These are phyloP conservation scores for Wickerhamomyces sp. DNA, from an alignment of 1,139 yeast species.

Conservation along the genomic window DNA sequence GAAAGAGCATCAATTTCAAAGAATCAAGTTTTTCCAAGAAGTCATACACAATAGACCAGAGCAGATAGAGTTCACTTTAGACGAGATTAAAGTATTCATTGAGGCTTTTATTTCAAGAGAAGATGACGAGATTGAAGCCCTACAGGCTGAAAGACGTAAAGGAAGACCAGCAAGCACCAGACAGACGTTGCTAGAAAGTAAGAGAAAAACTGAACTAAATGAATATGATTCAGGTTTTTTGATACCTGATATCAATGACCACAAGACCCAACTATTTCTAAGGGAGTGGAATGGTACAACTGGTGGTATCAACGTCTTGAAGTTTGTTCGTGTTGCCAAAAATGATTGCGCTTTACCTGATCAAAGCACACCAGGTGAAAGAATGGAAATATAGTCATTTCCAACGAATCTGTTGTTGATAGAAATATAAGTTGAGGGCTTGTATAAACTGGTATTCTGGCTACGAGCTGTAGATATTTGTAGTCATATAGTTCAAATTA, in stretches of 20 bases:
- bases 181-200: conserved; percentile 63
- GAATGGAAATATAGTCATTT: conserved; percentile 9
- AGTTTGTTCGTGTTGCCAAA: conserved; percentile 30
- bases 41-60: conserved; percentile 44
- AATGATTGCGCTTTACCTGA: conserved; percentile 14
- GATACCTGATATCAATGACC: conserved; percentile 68
- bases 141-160: conserved; percentile 62
- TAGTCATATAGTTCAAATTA: too few relatives aligned
- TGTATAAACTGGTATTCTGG: too few relatives aligned
- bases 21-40: conserved; percentile 64
- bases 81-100: conserved; percentile 58
- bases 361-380: conserved; percentile 5
- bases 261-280: conserved; percentile 51
- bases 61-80: conserved; percentile 40
- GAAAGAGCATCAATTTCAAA: conserved; percentile 49
- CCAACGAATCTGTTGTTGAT: not conserved
- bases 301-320: conserved; percentile 72
- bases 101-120: conserved; percentile 62
- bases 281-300: conserved; percentile 76
- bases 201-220: conserved; percentile 52
- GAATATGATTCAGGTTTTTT: conserved; percentile 66
- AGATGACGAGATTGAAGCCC: conserved; percentile 62
- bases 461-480: too few relatives aligned
- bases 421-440: not conserved
- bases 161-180: conserved; percentile 80